Evolutionary conservation across 805 yeast genomes (phyloP).

Genomic region (Kuraishia borneana): DNA sequence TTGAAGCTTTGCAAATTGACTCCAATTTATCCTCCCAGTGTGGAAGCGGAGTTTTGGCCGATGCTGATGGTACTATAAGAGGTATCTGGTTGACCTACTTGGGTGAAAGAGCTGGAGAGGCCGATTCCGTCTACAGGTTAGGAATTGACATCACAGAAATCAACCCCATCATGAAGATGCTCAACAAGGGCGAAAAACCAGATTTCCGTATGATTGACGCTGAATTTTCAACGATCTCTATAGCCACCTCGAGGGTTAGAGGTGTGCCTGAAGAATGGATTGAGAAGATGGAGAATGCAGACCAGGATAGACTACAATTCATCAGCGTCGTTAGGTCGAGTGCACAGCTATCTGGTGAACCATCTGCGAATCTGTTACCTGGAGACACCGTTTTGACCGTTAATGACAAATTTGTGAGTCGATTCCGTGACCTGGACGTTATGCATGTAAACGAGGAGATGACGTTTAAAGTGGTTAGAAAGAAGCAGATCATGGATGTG

Average conservation of each 20-base stretch:
- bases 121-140: constrained; percentile 56
- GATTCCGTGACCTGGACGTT: constrained; percentile 54
- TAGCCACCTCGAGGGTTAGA: constrained; percentile 68
- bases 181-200: constrained; percentile 38
- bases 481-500: constrained; percentile 50
- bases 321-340: constrained; percentile 58
- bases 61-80: constrained; percentile 66
- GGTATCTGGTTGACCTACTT: constrained; percentile 80
- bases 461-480: constrained; percentile 59
- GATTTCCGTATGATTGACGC: constrained; percentile 62
- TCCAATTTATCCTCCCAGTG: constrained; percentile 64
- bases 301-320: constrained; percentile 59
- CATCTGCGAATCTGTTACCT: constrained; percentile 25
- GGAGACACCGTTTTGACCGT: constrained; percentile 76
- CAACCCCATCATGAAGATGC: constrained; percentile 38
- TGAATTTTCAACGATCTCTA: constrained; percentile 58
- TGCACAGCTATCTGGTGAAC: constrained; percentile 15
- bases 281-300: constrained; percentile 39
- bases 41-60: constrained; percentile 69
- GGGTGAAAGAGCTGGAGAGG: constrained; percentile 57
- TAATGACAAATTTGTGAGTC: constrained; percentile 51
- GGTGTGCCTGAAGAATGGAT: constrained; percentile 90
- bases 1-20: constrained; percentile 70
- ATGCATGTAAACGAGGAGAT: constrained; percentile 31
- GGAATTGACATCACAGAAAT: constrained; percentile 72